A percentile compares a stretch with the other conserved stretches of the same genome.
Evolutionary conservation across 371 early-diverging fungal species (phyloP).

Genomic region (Massospora cicadina): DNA sequence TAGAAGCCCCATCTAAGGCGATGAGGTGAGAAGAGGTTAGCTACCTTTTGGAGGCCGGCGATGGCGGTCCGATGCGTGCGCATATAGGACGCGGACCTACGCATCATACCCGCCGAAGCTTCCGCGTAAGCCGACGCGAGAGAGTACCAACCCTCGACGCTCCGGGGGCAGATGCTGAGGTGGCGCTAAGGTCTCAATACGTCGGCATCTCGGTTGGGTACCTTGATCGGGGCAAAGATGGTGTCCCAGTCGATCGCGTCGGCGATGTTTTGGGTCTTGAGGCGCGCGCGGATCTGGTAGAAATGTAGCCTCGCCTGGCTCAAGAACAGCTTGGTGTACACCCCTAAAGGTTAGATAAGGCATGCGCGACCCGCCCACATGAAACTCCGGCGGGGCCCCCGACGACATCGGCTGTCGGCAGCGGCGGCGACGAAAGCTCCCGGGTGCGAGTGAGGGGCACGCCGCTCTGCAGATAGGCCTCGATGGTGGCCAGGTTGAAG

Average conservation of each 20-base stretch:
- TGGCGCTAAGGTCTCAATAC: not conserved
- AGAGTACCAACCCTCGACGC: constrained; percentile 1
- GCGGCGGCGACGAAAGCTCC: not conserved
- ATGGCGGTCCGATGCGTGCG: not conserved
- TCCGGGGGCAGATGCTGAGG: not conserved
- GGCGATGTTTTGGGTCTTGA: not conserved
- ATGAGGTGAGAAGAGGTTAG: not conserved
- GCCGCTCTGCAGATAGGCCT: not conserved
- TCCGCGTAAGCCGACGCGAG: not conserved
- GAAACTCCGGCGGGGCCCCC: not conserved
- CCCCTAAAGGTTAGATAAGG: not conserved
- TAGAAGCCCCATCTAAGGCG: not conserved
- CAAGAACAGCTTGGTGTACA: not conserved
- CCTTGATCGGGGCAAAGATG: not conserved
- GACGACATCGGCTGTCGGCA: not conserved
- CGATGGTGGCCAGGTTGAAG: not conserved
- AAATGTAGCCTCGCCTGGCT: not conserved
- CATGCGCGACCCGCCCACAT: not conserved
- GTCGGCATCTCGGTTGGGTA: not conserved
- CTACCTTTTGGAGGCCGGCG: not conserved
- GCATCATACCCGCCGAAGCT: not conserved
- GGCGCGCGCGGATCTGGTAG: not conserved
- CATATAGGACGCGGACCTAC: not conserved
- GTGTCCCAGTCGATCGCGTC: not conserved
- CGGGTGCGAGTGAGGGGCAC: not conserved